Evolutionary conservation across 441 rosid genomes (phyloP).

Genomic region (Croton setiger): DNA sequence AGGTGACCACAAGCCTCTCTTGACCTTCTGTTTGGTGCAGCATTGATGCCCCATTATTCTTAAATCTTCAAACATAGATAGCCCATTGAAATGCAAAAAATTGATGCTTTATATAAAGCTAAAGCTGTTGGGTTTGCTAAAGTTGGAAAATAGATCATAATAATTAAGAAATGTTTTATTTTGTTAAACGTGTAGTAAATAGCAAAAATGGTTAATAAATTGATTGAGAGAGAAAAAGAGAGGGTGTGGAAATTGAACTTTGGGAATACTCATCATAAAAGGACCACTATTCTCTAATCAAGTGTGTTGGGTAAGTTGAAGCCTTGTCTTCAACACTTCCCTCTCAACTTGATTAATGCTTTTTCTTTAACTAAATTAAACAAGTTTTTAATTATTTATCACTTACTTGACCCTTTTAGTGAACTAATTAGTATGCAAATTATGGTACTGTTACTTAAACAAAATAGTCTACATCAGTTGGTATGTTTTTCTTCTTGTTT

Average conservation of each 20-base stretch:
- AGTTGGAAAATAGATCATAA: too few species aligned
- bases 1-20: slow-evolving; percentile 62
- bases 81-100: not conserved
- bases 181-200: not conserved
- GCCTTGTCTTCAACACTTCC: slow-evolving; percentile 24
- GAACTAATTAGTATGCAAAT: not conserved
- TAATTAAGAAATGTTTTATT: too few species aligned
- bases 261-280: slow-evolving; percentile 29
- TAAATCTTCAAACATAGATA: too few species aligned
- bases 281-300: slow-evolving; percentile 30
- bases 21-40: slow-evolving; percentile 58
- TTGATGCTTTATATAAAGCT: not conserved
- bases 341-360: slow-evolving; percentile 18
- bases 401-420: not conserved
- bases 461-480: not conserved
- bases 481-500: not conserved
- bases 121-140: too few species aligned
- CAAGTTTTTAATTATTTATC: not conserved
- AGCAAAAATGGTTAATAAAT: slow-evolving; percentile 11
- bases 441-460: not conserved
- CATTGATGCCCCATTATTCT: slow-evolving; percentile 46
- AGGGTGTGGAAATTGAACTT: slow-evolving; percentile 23
- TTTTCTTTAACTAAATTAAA: slow-evolving; percentile 10
- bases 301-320: slow-evolving; percentile 34
- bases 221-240: not conserved